phyloP scores from a whole-genome alignment of 805 yeast species.

The Saccharomycopsis sp. region DNA sequence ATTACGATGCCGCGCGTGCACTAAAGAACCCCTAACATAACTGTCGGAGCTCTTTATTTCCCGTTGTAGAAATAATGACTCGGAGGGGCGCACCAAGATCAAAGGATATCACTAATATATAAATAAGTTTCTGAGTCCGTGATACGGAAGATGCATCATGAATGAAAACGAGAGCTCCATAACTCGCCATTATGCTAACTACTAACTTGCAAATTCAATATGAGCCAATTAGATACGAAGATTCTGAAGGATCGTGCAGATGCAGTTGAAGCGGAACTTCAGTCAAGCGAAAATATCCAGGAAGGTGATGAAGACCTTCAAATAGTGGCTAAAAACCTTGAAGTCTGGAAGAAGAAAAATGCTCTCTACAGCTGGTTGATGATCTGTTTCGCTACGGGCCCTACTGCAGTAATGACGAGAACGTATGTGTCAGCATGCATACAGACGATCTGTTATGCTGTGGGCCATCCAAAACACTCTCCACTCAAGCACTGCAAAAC shows the following conservation, averaged over 20 bases:
- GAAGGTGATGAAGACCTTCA: not conserved
- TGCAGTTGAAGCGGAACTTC: not conserved
- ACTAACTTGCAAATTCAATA: not conserved
- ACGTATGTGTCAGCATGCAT: constrained; percentile 36
- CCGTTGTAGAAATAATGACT: no score
- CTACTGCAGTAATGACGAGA: constrained; percentile 36
- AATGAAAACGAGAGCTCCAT: not conserved
- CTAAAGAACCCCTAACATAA: no score
- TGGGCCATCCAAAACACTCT: constrained; percentile 25
- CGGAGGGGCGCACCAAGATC: no score
- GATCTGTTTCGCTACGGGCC: constrained; percentile 36
- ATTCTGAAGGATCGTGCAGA: not conserved
- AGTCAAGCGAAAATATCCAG: not conserved
- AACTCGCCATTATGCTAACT: not conserved
- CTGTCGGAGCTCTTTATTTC: no score
- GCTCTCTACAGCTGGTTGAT: constrained; percentile 32
- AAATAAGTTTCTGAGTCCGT: no score
- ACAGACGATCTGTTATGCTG: constrained; percentile 31
- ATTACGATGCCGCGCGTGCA: no score
- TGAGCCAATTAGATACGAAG: not conserved
- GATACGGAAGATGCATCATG: not conserved
- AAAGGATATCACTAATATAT: no score
- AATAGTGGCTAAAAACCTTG: not conserved
- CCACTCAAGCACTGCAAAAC: constrained; percentile 22
- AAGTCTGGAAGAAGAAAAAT: constrained; percentile 16